phyloP scores from a whole-genome alignment of 2,329 filamentous ascomycete species.

The Diaporthe vaccinii region DNA sequence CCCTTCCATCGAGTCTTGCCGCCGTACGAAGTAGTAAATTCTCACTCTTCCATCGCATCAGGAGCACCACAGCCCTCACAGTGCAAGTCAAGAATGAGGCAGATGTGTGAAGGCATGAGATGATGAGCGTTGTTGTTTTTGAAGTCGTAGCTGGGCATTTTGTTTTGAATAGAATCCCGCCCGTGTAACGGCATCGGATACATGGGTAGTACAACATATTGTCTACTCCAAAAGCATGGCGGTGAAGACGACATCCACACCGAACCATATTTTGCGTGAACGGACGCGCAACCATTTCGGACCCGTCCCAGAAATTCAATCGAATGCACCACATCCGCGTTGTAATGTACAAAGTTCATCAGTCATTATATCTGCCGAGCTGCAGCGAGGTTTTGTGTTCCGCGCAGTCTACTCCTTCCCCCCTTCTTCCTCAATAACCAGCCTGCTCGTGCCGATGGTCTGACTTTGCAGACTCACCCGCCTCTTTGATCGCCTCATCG shows the following conservation, averaged over 20 bases:
- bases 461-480: slow-evolving; percentile 65
- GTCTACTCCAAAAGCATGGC: not conserved
- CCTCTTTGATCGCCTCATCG: slow-evolving; percentile 77
- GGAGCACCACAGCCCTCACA: not conserved
- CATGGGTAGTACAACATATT: not conserved
- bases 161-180: not conserved
- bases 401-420: not conserved
- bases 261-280: not conserved
- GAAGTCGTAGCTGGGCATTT: too few relatives aligned
- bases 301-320: not conserved
- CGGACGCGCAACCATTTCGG: not conserved
- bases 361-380: slow-evolving; percentile 19
- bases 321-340: not conserved
- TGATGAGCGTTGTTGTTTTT: too few relatives aligned
- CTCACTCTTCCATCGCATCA: not conserved
- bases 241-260: not conserved
- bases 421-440: slow-evolving; percentile 58
- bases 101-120: not conserved
- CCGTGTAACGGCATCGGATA: not conserved
- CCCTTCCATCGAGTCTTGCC: not conserved
- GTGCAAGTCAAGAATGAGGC: not conserved
- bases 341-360: slow-evolving; percentile 36
- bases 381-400: not conserved
- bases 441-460: slow-evolving; percentile 64
- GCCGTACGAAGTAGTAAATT: too few relatives aligned